Evolutionary conservation across 768 basidiomycete genomes (phyloP).

Genomic region (Sutorius australiensis): DNA sequence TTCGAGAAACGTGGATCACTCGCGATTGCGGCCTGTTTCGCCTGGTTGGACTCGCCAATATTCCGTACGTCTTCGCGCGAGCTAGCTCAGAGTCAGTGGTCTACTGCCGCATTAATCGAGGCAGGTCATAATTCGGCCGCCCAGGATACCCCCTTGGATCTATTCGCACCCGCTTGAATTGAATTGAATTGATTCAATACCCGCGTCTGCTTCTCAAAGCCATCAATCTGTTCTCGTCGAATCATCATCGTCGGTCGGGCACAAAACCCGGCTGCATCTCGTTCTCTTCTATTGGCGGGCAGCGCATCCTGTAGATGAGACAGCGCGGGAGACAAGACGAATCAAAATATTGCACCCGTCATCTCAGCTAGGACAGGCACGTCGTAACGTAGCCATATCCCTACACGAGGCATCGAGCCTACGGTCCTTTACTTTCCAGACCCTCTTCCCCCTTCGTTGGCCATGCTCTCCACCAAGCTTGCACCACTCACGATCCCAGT

Average conservation of each 20-base stretch:
- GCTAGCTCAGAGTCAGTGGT: conserved; percentile 1
- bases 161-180: conserved; percentile 1
- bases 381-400: conserved; percentile 1
- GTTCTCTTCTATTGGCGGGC: not conserved
- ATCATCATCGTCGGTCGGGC: not conserved
- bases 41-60: conserved; percentile 1
- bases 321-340: conserved; percentile 4
- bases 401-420: conserved; percentile 4
- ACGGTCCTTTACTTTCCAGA: conserved; percentile 37
- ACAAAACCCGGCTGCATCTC: not conserved
- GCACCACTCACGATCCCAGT: conserved; percentile 86
- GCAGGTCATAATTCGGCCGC: conserved; percentile 3
- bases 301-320: conserved; percentile 12
- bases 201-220: conserved; percentile 19
- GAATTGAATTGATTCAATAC: conserved; percentile 1
- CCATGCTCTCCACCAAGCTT: conserved; percentile 66
- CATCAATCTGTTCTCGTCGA: conserved; percentile 42
- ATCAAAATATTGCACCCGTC: conserved; percentile 16
- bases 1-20: conserved; percentile 5
- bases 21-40: not conserved
- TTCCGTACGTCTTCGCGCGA: conserved; percentile 6
- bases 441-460: conserved; percentile 36
- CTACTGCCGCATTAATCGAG: not conserved
- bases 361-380: conserved; percentile 12
- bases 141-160: not conserved